These are phyloP conservation scores for Corynespora cassiicola DNA, from an alignment of 2,329 filamentous ascomycete species.

Conservation along the genomic window DNA sequence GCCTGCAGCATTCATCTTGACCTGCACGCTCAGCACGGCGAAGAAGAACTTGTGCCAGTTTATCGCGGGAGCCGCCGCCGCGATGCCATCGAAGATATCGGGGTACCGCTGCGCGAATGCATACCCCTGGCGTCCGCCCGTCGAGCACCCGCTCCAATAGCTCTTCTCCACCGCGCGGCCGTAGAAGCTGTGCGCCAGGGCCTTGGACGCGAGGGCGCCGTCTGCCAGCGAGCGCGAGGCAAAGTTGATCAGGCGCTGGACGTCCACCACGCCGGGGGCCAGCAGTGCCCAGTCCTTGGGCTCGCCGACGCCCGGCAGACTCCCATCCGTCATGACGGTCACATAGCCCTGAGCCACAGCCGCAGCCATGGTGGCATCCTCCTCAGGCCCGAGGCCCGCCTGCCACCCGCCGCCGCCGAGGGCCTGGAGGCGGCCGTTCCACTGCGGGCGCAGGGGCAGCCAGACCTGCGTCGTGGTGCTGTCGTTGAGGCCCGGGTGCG, in stretches of 20 bases:
- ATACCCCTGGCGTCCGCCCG: conserved; percentile 30
- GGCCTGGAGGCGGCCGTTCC: conserved; percentile 22
- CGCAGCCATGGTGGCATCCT: conserved; percentile 12
- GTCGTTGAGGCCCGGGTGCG: conserved; percentile 19
- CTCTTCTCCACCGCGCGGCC: conserved; percentile 13
- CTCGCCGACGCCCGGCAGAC: neutral
- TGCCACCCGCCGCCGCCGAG: conserved; percentile 22
- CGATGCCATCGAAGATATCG: conserved; percentile 26
- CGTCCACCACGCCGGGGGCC: conserved; percentile 14
- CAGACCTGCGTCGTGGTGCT: conserved; percentile 15
- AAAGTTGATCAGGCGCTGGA: conserved; percentile 30
- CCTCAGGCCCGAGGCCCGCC: conserved; percentile 10
- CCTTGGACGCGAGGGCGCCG: conserved; percentile 20
- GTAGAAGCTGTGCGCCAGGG: conserved; percentile 26
- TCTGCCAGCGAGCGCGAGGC: conserved; percentile 36
- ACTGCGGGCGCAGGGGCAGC: conserved; percentile 16
- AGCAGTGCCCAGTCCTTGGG: conserved; percentile 7
- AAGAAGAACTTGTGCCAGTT: conserved; percentile 6
- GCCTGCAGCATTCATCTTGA: conserved; percentile 15
- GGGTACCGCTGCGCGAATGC: conserved; percentile 28
- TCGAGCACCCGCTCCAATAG: conserved; percentile 35
- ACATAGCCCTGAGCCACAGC: conserved; percentile 20
- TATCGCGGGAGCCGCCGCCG: conserved; percentile 24
- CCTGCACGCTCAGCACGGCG: conserved; percentile 7
- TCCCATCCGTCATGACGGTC: conserved; percentile 4